Evolutionary conservation across 106 monocot species (phyloP).

Genomic region (Dendrobium officinale): DNA sequence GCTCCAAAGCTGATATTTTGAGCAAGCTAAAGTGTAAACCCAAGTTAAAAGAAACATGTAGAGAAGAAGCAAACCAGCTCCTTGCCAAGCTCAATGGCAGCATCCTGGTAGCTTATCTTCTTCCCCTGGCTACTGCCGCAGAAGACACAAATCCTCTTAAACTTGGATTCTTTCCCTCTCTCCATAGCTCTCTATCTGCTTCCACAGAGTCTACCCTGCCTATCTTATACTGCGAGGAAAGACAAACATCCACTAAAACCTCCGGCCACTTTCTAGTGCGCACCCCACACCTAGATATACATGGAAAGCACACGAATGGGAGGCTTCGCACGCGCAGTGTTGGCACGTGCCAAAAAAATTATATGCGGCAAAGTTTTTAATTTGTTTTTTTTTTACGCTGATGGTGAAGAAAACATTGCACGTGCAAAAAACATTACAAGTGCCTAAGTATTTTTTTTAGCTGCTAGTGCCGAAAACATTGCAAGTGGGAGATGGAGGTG

Average conservation of each 20-base stretch:
- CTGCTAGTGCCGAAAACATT: too few relatives aligned
- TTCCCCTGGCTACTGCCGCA: conserved; percentile 84
- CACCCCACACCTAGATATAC: conserved; percentile 14
- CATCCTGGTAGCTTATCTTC: conserved; percentile 80
- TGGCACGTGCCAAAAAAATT: conserved; percentile 1
- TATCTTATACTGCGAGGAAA: conserved; percentile 3
- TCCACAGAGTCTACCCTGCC: conserved; percentile 8
- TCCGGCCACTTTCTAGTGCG: conserved; percentile 20
- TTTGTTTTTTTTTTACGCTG: too few relatives aligned
- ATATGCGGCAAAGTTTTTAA: too few relatives aligned
- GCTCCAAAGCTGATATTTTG: not conserved
- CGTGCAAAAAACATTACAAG: too few relatives aligned
- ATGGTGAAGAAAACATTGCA: not conserved
- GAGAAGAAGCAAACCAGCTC: conserved; percentile 44
- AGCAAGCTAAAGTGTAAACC: not conserved
- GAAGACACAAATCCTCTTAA: conserved; percentile 81
- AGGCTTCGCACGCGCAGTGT: conserved; percentile 7
- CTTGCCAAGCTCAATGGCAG: conserved; percentile 63
- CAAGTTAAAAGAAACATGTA: not conserved
- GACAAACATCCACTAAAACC: conserved; percentile 16
- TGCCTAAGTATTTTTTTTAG: too few relatives aligned
- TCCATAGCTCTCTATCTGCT: conserved; percentile 10
- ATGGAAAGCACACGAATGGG: conserved; percentile 13
- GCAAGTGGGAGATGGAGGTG: too few relatives aligned
- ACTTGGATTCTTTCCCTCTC: conserved; percentile 41